Conservation (phyloP, 1,139 yeast species). For the Pichia sorboxylosa region DNA sequence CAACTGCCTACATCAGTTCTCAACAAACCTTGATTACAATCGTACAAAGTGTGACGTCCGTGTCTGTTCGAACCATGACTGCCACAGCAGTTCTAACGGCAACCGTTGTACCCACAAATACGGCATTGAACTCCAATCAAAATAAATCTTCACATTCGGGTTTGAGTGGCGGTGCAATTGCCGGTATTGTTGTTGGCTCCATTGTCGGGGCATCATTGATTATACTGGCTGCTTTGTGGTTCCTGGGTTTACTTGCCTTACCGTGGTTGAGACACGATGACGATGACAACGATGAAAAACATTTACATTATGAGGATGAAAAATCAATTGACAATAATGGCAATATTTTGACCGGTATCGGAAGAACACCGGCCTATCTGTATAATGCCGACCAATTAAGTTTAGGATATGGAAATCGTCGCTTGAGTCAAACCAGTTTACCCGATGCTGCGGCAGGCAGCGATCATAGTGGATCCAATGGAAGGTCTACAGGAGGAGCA, state of each 20-base stretch:
- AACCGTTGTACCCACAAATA: constrained; percentile 6
- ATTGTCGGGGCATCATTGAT: constrained; percentile 38
- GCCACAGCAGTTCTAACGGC: constrained; percentile 8
- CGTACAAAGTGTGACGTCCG: constrained; percentile 13
- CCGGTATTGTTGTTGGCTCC: constrained; percentile 60
- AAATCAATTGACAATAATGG: constrained; percentile 10
- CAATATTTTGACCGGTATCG: constrained; percentile 4
- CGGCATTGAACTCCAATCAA: neutral
- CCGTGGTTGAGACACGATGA: constrained; percentile 28
- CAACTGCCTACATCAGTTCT: constrained; percentile 19
- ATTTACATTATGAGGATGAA: constrained; percentile 20
- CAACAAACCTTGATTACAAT: constrained; percentile 13
- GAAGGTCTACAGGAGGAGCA: no score
- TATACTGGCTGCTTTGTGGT: constrained; percentile 29
- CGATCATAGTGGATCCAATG: constrained; percentile 13
- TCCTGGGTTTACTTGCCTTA: constrained; percentile 21
- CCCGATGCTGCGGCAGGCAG: constrained; percentile 38
- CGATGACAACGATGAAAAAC: no score
- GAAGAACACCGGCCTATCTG: constrained; percentile 9
- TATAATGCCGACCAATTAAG: constrained; percentile 19
- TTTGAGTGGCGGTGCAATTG: constrained; percentile 47
- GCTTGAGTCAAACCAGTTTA: constrained; percentile 60
- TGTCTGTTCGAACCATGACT: constrained; percentile 11
- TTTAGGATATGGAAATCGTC: constrained; percentile 26
- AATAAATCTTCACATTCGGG: constrained; percentile 3